These are phyloP conservation scores for Xylogone sp. DNA, from an alignment of 2,329 filamentous ascomycete species.

Conservation along the genomic window DNA sequence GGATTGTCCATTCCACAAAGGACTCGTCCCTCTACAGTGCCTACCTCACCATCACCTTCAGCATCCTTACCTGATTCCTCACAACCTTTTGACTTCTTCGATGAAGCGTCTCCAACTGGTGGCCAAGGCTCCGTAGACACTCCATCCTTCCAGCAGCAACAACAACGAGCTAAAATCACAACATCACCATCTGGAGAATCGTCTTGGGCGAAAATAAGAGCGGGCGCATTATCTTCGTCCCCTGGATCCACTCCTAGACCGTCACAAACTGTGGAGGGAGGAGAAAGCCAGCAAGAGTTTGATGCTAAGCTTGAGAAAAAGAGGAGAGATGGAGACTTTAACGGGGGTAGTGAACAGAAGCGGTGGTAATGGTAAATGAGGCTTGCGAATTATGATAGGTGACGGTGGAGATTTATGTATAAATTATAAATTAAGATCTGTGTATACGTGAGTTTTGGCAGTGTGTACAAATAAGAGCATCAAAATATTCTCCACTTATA, in stretches of 20 bases:
- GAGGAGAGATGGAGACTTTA: slow-evolving; percentile 24
- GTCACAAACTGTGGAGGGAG: neutral
- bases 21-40: neutral
- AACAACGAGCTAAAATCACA: neutral
- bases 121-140: slow-evolving; percentile 14
- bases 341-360: slow-evolving; percentile 15
- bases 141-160: slow-evolving; percentile 1
- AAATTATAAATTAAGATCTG: neutral
- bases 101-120: slow-evolving; percentile 25
- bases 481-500: too few species aligned
- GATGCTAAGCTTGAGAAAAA: slow-evolving; percentile 28
- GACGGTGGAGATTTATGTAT: neutral
- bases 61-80: neutral
- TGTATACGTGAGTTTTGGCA: neutral
- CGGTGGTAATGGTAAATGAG: slow-evolving; percentile 22
- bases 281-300: slow-evolving; percentile 26
- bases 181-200: neutral
- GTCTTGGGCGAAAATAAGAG: neutral
- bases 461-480: too few species aligned
- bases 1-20: neutral
- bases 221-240: neutral
- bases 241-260: neutral
- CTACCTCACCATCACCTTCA: neutral
- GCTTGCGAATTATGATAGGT: neutral
- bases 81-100: slow-evolving; percentile 19